Conservation (phyloP, 2,329 filamentous ascomycete species). For the Exophiala dermatitidis region DNA sequence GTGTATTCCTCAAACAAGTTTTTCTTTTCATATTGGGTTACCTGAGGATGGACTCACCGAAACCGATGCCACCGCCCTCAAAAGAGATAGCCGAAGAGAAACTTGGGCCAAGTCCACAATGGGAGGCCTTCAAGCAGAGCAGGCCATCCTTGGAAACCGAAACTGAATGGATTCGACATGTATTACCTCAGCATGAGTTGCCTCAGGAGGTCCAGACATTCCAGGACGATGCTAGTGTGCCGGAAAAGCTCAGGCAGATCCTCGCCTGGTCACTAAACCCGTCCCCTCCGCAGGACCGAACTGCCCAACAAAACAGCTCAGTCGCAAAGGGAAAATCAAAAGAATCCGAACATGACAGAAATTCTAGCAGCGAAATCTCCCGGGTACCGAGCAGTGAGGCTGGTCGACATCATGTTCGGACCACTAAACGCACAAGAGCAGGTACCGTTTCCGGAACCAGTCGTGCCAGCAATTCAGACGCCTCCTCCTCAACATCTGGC, state of each 20-base stretch:
- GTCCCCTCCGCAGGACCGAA: neutral
- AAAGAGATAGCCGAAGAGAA: neutral
- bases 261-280: conserved; percentile 18
- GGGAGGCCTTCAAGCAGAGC: conserved; percentile 9
- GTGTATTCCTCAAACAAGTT: too few relatives aligned
- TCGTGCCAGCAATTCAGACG: too few relatives aligned
- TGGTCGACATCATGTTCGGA: neutral
- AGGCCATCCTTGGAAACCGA: neutral
- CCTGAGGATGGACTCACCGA: too few relatives aligned
- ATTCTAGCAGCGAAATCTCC: too few relatives aligned
- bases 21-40: neutral
- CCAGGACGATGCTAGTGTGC: conserved; percentile 10
- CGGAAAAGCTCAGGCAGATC: conserved; percentile 18
- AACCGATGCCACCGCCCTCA: conserved; percentile 1
- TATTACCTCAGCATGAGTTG: neutral
- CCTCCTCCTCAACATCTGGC: too few relatives aligned
- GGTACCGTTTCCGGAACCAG: too few relatives aligned
- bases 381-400: neutral
- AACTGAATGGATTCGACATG: conserved; percentile 8
- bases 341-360: neutral
- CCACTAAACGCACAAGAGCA: too few relatives aligned
- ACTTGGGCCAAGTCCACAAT: neutral
- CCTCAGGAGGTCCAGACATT: conserved; percentile 15
- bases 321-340: neutral
- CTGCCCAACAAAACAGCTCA: neutral